Conservation (phyloP, 139 green algal species). For the Chlorella sp. region DNA sequence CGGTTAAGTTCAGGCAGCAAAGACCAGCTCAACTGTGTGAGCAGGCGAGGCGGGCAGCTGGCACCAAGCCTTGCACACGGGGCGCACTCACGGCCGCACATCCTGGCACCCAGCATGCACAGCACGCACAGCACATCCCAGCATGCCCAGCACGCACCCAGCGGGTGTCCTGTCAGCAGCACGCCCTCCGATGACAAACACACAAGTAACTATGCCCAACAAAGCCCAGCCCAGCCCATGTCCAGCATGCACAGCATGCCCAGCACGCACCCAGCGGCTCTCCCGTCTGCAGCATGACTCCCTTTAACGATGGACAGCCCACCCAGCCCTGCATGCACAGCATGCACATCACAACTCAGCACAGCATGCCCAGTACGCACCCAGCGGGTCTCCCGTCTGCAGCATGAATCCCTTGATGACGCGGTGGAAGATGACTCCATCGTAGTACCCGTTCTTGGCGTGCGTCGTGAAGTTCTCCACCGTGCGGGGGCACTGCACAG, state of each 20-base stretch:
- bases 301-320: background rate
- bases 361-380: constrained; percentile 34
- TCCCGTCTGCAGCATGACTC: constrained; percentile 80
- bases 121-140: background rate
- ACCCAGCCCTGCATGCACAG: background rate
- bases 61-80: no score
- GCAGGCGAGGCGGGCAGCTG: no score
- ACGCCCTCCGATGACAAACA: background rate
- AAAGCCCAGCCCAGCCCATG: no score
- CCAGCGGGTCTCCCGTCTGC: constrained; percentile 89
- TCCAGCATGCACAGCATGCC: background rate
- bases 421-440: constrained; percentile 92
- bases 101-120: background rate
- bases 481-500: constrained; percentile 82
- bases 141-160: constrained; percentile 46
- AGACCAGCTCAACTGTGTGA: background rate
- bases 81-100: no score
- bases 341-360: no score
- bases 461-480: constrained; percentile 99
- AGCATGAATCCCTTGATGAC: constrained; percentile 57
- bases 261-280: constrained; percentile 67
- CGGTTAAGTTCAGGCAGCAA: background rate
- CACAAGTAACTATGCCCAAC: no score
- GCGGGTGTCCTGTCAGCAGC: constrained; percentile 87
- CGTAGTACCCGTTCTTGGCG: constrained; percentile 94